Percentiles rank a stretch among this genome's conserved stretches.
These are phyloP conservation scores for Nepenthes alata DNA, from an alignment of 179 eudicot species.

Conservation along the genomic window DNA sequence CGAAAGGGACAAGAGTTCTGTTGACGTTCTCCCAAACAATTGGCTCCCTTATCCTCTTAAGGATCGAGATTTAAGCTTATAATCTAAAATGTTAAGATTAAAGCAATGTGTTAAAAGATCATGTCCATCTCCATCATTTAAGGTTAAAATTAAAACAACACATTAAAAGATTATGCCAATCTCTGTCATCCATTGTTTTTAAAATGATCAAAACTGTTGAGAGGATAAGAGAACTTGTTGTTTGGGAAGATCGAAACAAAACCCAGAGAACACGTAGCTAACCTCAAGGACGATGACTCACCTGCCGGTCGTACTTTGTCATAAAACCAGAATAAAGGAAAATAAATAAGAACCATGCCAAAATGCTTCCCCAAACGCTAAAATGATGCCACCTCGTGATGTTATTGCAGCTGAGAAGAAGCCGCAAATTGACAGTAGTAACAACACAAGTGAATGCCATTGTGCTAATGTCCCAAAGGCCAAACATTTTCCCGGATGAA, in stretches of 20 bases:
- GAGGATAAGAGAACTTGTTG: no score
- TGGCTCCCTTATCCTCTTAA: no score
- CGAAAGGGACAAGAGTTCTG: no score
- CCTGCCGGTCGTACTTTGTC: conserved; percentile 45
- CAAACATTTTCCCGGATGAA: conserved; percentile 80
- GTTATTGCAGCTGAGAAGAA: conserved; percentile 77
- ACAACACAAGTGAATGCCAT: conserved; percentile 83
- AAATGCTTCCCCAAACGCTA: conserved; percentile 84
- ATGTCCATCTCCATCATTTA: no score
- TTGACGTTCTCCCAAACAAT: no score
- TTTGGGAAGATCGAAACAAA: no score
- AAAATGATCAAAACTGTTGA: no score
- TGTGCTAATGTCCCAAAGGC: conserved; percentile 96
- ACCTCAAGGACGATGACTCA: conserved; percentile 12
- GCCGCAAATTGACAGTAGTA: conserved; percentile 82
- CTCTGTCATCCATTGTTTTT: no score
- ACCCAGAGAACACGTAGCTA: neutral
- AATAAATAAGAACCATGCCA: conserved; percentile 68
- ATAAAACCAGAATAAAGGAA: conserved; percentile 64
- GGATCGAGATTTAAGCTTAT: neutral
- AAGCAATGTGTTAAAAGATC: no score
- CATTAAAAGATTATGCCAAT: no score
- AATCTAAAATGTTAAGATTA: no score
- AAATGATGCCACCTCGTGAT: conserved; percentile 88
- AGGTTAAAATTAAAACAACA: no score